phyloP scores from a whole-genome alignment of 2,329 filamentous ascomycete genomes.

The Diaporthe ampelina region DNA sequence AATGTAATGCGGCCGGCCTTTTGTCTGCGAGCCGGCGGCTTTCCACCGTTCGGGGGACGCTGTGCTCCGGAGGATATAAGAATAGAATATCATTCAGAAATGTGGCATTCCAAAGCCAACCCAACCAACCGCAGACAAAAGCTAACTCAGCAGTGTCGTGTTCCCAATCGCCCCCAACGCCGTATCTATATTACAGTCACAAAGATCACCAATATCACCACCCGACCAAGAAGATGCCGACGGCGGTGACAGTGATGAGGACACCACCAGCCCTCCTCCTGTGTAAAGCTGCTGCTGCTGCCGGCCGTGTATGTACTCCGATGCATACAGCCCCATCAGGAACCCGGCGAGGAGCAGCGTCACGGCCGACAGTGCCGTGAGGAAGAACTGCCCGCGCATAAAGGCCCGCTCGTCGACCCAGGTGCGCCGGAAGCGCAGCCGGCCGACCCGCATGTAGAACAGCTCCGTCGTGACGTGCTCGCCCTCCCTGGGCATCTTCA shows the following conservation, averaged over 20 bases:
- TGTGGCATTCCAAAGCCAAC: not conserved
- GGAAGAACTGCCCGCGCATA: slow-evolving; percentile 36
- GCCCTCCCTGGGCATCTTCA: slow-evolving; percentile 44
- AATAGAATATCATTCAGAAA: not conserved
- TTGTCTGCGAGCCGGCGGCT: not conserved
- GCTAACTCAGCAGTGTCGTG: slow-evolving; percentile 27
- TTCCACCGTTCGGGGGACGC: not conserved
- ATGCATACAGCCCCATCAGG: slow-evolving; percentile 27
- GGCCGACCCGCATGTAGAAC: slow-evolving; percentile 53
- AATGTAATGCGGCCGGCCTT: not conserved
- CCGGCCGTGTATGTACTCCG: slow-evolving; percentile 17
- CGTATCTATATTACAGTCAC: slow-evolving; percentile 8
- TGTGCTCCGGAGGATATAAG: not conserved
- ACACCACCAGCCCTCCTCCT: not conserved
- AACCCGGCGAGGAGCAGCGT: slow-evolving; percentile 29
- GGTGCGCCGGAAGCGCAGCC: slow-evolving; percentile 48
- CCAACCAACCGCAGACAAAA: not conserved
- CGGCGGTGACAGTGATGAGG: not conserved
- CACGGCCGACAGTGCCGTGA: slow-evolving; percentile 35
- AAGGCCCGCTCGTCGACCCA: slow-evolving; percentile 49
- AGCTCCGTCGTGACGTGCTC: slow-evolving; percentile 46
- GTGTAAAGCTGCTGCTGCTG: not conserved
- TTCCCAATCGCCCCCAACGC: slow-evolving; percentile 18
- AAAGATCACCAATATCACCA: not conserved
- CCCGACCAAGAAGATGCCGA: not conserved